These are phyloP conservation scores for Penicillium ucsense DNA, from an alignment of 495 filamentous ascomycete species.

Conservation along the genomic window DNA sequence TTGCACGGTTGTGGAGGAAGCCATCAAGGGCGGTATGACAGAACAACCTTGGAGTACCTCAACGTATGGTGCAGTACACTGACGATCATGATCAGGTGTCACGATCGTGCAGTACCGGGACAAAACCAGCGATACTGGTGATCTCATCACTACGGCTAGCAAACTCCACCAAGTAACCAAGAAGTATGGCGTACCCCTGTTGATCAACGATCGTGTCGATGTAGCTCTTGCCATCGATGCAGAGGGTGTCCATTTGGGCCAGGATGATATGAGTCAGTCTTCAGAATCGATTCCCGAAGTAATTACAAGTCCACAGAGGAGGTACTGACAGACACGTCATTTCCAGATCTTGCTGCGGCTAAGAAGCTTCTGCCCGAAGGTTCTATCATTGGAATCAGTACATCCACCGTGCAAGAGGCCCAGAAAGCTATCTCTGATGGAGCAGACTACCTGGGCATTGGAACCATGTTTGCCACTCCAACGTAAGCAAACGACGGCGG, in stretches of 20 bases:
- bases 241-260: slow-evolving; percentile 89
- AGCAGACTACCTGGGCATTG: slow-evolving; percentile 83
- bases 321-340: neutral
- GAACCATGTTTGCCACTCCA: slow-evolving; percentile 73
- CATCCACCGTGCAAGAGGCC: slow-evolving; percentile 58
- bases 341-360: slow-evolving; percentile 42
- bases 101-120: slow-evolving; percentile 87
- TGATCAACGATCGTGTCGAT: slow-evolving; percentile 95
- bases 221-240: slow-evolving; percentile 77
- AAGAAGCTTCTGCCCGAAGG: slow-evolving; percentile 62
- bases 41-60: neutral
- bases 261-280: slow-evolving; percentile 77
- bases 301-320: neutral
- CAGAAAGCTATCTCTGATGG: slow-evolving; percentile 55
- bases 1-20: slow-evolving; percentile 62
- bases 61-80: neutral
- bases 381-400: slow-evolving; percentile 64
- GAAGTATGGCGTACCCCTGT: slow-evolving; percentile 61
- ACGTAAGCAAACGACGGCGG: slow-evolving; percentile 43
- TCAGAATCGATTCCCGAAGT: neutral
- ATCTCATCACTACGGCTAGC: slow-evolving; percentile 59
- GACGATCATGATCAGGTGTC: slow-evolving; percentile 41
- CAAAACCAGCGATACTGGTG: slow-evolving; percentile 69
- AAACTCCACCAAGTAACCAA: slow-evolving; percentile 60
- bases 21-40: slow-evolving; percentile 56